Evolutionary conservation across 2,329 filamentous ascomycete genomes (phyloP).

Genomic region (Proliferodiscus dingleyae): DNA sequence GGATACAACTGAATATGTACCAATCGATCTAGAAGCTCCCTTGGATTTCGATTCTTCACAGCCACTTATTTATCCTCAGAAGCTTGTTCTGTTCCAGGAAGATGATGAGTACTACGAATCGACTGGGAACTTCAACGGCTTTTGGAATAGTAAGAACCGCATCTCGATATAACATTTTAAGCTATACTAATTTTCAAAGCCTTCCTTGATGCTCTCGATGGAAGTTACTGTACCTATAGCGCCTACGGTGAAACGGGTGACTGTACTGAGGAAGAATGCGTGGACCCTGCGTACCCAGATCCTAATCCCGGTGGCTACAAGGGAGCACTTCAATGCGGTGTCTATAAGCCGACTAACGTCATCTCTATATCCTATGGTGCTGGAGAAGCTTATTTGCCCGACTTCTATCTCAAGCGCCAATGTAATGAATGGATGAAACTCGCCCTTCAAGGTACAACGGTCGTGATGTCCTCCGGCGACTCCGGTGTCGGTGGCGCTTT

Average conservation of each 20-base stretch:
- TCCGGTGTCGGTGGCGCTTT: constrained; percentile 38
- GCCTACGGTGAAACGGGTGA: constrained; percentile 47
- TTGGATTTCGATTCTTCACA: constrained; percentile 43
- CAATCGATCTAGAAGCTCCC: constrained; percentile 33
- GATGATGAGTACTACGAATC: constrained; percentile 25
- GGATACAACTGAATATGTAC: constrained; percentile 16
- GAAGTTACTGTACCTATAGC: constrained; percentile 43
- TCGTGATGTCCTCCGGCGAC: constrained; percentile 44
- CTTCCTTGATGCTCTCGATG: constrained; percentile 45
- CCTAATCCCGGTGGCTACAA: constrained; percentile 44
- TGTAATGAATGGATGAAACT: constrained; percentile 49
- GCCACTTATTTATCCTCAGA: constrained; percentile 45
- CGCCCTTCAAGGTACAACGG: constrained; percentile 41
- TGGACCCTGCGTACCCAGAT: constrained; percentile 49
- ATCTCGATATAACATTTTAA: constrained; percentile 31
- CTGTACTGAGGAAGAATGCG: constrained; percentile 31
- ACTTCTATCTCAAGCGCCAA: constrained; percentile 48
- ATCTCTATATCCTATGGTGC: constrained; percentile 51
- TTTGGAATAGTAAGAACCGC: constrained; percentile 45
- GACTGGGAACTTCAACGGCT: constrained; percentile 18
- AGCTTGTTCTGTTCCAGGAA: constrained; percentile 41
- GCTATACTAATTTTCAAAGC: constrained; percentile 39
- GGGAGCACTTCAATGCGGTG: constrained; percentile 41
- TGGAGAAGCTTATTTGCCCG: constrained; percentile 45
- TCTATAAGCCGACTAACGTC: constrained; percentile 51